Base-by-base conservation (phyloP, 345 rosid genomes). In the Eucalyptus pumila region DNA sequence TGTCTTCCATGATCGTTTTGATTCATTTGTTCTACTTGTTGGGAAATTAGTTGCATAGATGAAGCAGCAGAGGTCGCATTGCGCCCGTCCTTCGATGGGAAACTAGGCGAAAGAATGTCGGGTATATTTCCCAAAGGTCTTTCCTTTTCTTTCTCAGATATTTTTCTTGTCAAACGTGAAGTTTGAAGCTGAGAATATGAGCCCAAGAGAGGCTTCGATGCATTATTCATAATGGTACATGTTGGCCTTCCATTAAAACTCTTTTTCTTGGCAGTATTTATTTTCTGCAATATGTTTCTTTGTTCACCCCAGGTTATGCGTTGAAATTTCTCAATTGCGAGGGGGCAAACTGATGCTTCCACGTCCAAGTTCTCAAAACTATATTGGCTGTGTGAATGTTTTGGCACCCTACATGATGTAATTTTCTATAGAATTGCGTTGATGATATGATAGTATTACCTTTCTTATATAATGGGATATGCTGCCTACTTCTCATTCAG, bases 21-120 rank as follows among this genome's bases (percentile, higher is more conserved):
- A 27, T 60, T 60, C 9, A 6, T 60, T 60, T 12, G 69, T 27
- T 76, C 89, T 44, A 19, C 80, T 91, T 92, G 69, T 90, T 89
- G 93, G 87, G 54, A 92, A 87, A 30, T 91, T 93, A 97, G 98
- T 92, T 97, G 98, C 94, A 93, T 94, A 89, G 97, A 96, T 93
- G 95, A 96, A 93, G 99, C 96, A 87, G 96, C 94, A n/a, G 96
- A 92, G 92, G 50, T 86, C 88, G 98, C 96, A 87, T 88, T 91
- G 87, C 94, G 94, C 52, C 98, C 98, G 2, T 93, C 94, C 47
- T 96, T 95, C 92, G 87, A 91, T 89, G 96, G 96, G 65, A 90
- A 90, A 80, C 91, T 96, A 37, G 92, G 96, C 54, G 94, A 94
- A 42, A 89, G 87, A 65, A 90, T 96, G 37, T 94, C 98, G 90